Evolutionary conservation across 768 basidiomycete species (phyloP), one percentile per base, ranked within the genome.

Genomic region (Mycena amicta): DNA sequence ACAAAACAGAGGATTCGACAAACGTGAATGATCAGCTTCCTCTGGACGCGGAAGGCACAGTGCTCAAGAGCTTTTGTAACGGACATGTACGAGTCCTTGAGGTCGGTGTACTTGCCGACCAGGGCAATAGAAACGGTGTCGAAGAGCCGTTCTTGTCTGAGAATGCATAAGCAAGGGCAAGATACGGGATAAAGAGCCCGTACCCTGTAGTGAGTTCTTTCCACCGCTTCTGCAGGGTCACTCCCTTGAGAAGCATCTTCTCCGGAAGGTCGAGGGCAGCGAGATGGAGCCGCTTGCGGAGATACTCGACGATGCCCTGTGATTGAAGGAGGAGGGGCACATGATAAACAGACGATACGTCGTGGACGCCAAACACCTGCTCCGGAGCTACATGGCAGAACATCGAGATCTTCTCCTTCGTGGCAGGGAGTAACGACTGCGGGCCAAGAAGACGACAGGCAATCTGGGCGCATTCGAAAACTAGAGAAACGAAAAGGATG

Each of bases 31-130:
- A 77, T 80, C 37, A 99, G 83, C 69, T 92, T 95, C 56, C 92
- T 79, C 56, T 87, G 90, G 54, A 96, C 91, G 41, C 93, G 86
- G 77, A 98, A 93, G 1, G 95, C 93, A 4, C 95, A 95, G 73
- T 99, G 96, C 74, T 99, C 96, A 31, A 99, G 80, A 22, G 97
- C 86, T 79, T 99, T 99, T 68, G 87, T 88, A 55, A 99, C 96
- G 27, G 92, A 94, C 93, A 98, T 98, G 72, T 99, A 99, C 26
- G 95, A 97, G 73, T 99, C 96, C 74, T 94, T 92, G 47, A 98
- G 79, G 63, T 93, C 88, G 13, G 95, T 98, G 78, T 99, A 99
- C 75, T 99, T 99, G 45, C 96, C 96, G 16, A 99, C 95, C 52
- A 99, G 80, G 22, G 89, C 93, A 61, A 99, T 90, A 45, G 84